Base-by-base conservation (phyloP, 768 basidiomycete genomes). In the Podaxis sp. region DNA sequence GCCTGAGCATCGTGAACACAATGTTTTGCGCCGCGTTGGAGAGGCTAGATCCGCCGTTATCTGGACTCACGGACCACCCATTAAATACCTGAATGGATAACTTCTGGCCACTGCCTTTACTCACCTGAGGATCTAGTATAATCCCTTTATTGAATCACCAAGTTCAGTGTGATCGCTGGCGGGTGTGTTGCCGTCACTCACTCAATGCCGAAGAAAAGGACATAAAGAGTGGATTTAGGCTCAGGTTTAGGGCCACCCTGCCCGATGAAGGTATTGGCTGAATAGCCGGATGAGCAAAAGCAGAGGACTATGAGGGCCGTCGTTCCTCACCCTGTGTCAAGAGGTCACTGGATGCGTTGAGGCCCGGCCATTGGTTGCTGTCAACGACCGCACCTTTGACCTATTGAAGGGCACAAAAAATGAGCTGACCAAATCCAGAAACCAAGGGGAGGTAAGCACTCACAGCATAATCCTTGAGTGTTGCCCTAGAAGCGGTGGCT, bases 161-260 rank as follows among this genome's bases (percentile, higher is more conserved):
- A 24, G 9, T 51, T 51, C 8, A 51, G 19, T 28, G 3, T 12
- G 13, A 51, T 28, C 22, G 24, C 24, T 24, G 13, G 13, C 22
- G 6, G 13, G 22, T 24, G 42, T 4, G 24, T 51, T 51, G 22
- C 30, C 30, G 59, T 30, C 17, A 69, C 81, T 68, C 53, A 83
- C 80, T 79, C 80, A 51, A 84, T 84, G 12, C 84, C 84, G 64
- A 85, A 82, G 72, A 85, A 86, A 9, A 81, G 63, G 0, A 77
- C 74, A 56, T 84, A 85, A 6, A 86, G 73, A 5, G 84, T 84
- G 2, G 77, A 79, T 4, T 3, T 9, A 0, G 74, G 69, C 0
- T 79, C 74, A 60, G 82, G 73, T 1, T 77, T 70, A 0, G 70
- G 40, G 15, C 63, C 55, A 8, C 28, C 36, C 61, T 69, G 68